Evolutionary conservation across 352 stramenopile species (phyloP).

Genomic region (Phytopythium boreale): DNA sequence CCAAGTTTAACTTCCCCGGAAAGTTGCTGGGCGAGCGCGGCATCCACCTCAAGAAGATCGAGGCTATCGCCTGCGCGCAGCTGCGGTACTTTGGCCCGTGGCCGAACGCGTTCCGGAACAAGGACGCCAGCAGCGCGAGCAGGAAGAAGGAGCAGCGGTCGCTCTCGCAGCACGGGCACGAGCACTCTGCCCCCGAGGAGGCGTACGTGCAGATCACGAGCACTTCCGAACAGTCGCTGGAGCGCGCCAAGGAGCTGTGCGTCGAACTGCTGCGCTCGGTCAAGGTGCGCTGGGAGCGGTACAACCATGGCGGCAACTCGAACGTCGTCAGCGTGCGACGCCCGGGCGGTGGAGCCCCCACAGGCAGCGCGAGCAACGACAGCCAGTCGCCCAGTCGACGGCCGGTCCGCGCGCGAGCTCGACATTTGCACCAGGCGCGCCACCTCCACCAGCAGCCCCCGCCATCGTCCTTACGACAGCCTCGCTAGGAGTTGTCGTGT

Average conservation of each 20-base stretch:
- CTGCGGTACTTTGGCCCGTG: constrained; percentile 50
- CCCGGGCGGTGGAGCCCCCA: background rate
- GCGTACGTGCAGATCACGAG: constrained; percentile 52
- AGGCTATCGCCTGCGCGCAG: constrained; percentile 50
- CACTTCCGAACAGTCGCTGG: constrained; percentile 40
- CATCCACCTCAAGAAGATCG: constrained; percentile 63
- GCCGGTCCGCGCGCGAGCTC: background rate
- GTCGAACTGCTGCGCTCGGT: constrained; percentile 44
- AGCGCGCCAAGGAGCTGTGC: constrained; percentile 45
- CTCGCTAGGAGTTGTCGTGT: background rate
- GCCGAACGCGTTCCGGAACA: constrained; percentile 23
- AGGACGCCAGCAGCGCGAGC: constrained; percentile 7
- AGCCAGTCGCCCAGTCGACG: background rate
- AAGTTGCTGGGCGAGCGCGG: constrained; percentile 60
- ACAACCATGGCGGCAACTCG: background rate
- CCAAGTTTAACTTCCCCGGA: constrained; percentile 60
- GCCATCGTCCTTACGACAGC: background rate
- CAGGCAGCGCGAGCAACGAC: background rate
- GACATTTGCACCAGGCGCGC: constrained; percentile 7
- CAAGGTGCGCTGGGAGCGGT: constrained; percentile 59
- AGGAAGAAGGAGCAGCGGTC: background rate
- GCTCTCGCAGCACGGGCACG: background rate
- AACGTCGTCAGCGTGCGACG: background rate
- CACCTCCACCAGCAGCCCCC: constrained; percentile 7
- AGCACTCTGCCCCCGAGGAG: constrained; percentile 20